phyloP scores from a whole-genome alignment of 352 stramenopile genomes.

The Phytophthora fragariae region DNA sequence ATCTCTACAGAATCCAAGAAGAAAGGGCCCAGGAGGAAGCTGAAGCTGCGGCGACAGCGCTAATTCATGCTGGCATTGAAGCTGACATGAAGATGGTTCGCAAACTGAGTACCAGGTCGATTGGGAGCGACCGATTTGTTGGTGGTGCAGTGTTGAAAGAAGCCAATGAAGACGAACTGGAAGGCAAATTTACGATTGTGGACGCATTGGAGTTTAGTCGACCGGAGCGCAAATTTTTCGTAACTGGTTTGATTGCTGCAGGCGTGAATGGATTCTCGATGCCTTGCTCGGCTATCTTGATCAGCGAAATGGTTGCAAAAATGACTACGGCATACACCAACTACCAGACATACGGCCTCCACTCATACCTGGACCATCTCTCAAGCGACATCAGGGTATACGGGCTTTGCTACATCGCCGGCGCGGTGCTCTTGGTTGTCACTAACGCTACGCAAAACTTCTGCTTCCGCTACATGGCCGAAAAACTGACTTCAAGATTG shows the following conservation, averaged over 20 bases:
- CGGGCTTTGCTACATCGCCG: slow-evolving; percentile 40
- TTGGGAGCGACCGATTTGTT: slow-evolving; percentile 10
- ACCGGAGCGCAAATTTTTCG: slow-evolving; percentile 47
- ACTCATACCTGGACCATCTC: slow-evolving; percentile 33
- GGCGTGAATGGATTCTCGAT: slow-evolving; percentile 46
- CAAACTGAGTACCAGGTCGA: slow-evolving; percentile 12
- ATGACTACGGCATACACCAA: slow-evolving; percentile 28
- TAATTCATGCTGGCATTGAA: slow-evolving; percentile 6
- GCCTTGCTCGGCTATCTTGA: slow-evolving; percentile 40
- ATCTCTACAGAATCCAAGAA: slow-evolving; percentile 22
- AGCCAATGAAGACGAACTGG: not conserved
- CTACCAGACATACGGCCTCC: slow-evolving; percentile 19
- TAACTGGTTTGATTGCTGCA: slow-evolving; percentile 38
- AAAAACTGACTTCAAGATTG: slow-evolving; percentile 55
- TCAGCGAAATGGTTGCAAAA: slow-evolving; percentile 36
- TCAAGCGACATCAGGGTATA: slow-evolving; percentile 45
- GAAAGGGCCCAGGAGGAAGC: slow-evolving; percentile 26
- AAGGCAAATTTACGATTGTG: slow-evolving; percentile 33
- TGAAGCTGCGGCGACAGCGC: slow-evolving; percentile 25
- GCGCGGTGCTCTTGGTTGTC: slow-evolving; percentile 38
- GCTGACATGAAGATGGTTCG: slow-evolving; percentile 5
- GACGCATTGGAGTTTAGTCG: slow-evolving; percentile 32
- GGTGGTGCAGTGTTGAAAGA: not conserved
- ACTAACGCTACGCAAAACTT: slow-evolving; percentile 52
- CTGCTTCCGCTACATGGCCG: slow-evolving; percentile 55